Conservation (phyloP, 2,329 filamentous ascomycete species). For the Cladosporium sp. region DNA sequence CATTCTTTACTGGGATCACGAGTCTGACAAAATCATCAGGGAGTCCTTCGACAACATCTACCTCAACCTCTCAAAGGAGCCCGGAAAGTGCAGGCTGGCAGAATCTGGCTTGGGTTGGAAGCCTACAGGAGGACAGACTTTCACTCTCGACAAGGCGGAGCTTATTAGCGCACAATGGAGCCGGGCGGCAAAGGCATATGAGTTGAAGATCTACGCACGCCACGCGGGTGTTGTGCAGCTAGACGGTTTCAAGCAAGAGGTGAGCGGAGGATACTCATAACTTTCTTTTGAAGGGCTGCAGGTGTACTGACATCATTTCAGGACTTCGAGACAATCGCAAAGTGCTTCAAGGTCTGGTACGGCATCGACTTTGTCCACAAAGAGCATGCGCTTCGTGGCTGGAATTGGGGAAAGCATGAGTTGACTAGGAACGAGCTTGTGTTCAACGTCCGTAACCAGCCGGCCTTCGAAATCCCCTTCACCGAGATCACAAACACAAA, state of each 20-base stretch:
- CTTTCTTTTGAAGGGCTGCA: background rate
- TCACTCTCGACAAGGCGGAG: constrained; percentile 85
- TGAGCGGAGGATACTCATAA: constrained; percentile 34
- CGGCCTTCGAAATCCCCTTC: constrained; percentile 95
- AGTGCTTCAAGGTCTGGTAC: constrained; percentile 98
- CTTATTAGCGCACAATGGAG: constrained; percentile 92
- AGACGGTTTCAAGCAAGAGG: constrained; percentile 90
- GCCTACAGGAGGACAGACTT: constrained; percentile 84
- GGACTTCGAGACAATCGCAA: constrained; percentile 86
- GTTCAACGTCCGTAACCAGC: constrained; percentile 96
- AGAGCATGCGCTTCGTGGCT: constrained; percentile 91
- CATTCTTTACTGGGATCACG: background rate
- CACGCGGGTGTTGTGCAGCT: constrained; percentile 86
- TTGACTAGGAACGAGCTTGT: constrained; percentile 92
- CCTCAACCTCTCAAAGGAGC: constrained; percentile 89
- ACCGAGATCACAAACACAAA: constrained; percentile 98
- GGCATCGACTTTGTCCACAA: constrained; percentile 87
- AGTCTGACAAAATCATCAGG: constrained; percentile 42
- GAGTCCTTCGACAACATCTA: constrained; percentile 98
- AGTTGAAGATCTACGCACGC: constrained; percentile 86
- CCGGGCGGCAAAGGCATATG: constrained; percentile 85
- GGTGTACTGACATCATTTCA: constrained; percentile 37
- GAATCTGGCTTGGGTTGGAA: constrained; percentile 97
- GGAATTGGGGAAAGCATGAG: constrained; percentile 99
- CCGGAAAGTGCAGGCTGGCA: constrained; percentile 90